These are phyloP conservation scores for Singerocomus inundabilis DNA, from an alignment of 1,284 basidiomycete genomes.

Conservation along the genomic window DNA sequence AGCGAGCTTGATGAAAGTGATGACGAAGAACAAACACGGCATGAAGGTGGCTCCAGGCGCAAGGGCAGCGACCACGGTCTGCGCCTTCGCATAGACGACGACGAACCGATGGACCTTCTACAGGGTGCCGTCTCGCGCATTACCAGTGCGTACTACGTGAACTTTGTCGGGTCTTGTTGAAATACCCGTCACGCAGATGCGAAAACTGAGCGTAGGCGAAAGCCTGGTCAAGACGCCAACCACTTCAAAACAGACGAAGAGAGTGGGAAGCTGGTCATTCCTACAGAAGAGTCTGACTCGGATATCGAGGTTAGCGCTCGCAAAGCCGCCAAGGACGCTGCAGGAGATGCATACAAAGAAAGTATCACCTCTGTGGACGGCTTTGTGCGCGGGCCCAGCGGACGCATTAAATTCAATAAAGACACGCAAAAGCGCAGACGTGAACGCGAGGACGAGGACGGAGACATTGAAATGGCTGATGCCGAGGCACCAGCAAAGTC, in stretches of 20 bases:
- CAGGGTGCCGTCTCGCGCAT: constrained; percentile 79
- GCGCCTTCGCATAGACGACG: constrained; percentile 84
- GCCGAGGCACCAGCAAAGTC: constrained; percentile 38
- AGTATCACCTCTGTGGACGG: constrained; percentile 84
- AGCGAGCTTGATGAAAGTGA: constrained; percentile 79
- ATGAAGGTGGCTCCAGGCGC: constrained; percentile 35
- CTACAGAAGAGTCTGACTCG: constrained; percentile 54
- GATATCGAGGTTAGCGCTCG: constrained; percentile 38
- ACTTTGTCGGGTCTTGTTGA: constrained; percentile 8
- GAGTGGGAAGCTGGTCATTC: constrained; percentile 89
- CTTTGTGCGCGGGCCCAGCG: constrained; percentile 79
- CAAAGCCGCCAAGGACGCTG: constrained; percentile 51
- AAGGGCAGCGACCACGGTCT: constrained; percentile 44
- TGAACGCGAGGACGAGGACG: constrained; percentile 59
- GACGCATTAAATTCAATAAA: constrained; percentile 94
- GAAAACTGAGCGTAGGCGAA: constrained; percentile 55
- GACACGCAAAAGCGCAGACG: constrained; percentile 88
- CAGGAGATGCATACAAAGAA: constrained; percentile 84
- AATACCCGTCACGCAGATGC: constrained; percentile 41
- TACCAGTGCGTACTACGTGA: constrained; percentile 55
- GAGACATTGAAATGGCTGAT: constrained; percentile 66
- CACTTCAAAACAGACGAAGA: constrained; percentile 86
- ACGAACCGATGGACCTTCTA: constrained; percentile 95
- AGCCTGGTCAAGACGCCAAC: constrained; percentile 84
- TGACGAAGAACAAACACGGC: constrained; percentile 50